These are phyloP conservation scores for Russula earlei DNA, from an alignment of 768 basidiomycete genomes.

Conservation along the genomic window DNA sequence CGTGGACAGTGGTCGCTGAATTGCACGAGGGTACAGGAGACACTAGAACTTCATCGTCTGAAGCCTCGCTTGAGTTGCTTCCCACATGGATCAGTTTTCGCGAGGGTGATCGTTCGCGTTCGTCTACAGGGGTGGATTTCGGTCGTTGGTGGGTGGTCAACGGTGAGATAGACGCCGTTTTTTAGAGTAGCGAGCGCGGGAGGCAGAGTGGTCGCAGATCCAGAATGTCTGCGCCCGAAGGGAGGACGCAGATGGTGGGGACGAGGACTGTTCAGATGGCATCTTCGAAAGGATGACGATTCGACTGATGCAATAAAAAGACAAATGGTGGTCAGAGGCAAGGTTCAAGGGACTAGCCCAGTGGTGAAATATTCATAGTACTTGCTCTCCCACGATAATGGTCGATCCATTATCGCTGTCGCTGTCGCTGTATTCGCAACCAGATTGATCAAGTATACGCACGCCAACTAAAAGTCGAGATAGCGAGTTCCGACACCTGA, in stretches of 20 bases:
- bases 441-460: no score
- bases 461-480: no score
- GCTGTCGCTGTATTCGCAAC: no score
- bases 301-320: background rate
- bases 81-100: slow-evolving; percentile 27
- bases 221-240: slow-evolving; percentile 52
- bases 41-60: slow-evolving; percentile 41
- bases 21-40: background rate
- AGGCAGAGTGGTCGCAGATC: slow-evolving; percentile 34
- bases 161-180: slow-evolving; percentile 24
- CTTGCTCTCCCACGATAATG: no score
- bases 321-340: no score
- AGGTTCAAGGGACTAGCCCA: no score
- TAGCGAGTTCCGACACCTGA: no score
- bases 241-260: slow-evolving; percentile 1
- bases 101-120: slow-evolving; percentile 42
- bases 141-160: slow-evolving; percentile 52
- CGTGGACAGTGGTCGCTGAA: background rate
- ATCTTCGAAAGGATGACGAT: no score
- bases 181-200: slow-evolving; percentile 21
- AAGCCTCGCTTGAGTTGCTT: slow-evolving; percentile 22
- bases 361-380: no score
- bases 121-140: slow-evolving; percentile 60
- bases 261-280: slow-evolving; percentile 5
- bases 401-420: no score